phyloP scores from a whole-genome alignment of 345 rosid genomes.

The Pistacia vera region DNA sequence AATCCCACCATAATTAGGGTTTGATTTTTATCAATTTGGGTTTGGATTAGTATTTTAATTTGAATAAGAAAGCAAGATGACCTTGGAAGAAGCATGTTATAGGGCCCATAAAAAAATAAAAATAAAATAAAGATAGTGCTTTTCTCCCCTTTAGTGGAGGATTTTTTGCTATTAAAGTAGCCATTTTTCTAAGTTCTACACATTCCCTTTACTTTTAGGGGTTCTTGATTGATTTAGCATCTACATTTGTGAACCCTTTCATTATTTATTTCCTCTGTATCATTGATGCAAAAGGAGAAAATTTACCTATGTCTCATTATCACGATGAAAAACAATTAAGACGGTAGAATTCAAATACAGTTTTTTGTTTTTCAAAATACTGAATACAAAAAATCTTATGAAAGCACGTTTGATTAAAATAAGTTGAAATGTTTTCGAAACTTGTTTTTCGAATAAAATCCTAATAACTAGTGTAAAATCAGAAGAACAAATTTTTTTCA shows the following conservation, averaged over 20 bases:
- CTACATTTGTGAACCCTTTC: background rate
- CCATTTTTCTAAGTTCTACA: conserved; percentile 9
- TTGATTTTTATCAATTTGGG: conserved; percentile 15
- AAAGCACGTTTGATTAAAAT: too few species aligned
- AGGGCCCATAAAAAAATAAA: conserved; percentile 9
- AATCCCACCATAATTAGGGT: conserved; percentile 26
- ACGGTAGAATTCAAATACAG: too few species aligned
- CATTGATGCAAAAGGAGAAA: background rate
- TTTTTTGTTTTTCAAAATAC: too few species aligned
- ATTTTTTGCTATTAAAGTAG: conserved; percentile 3
- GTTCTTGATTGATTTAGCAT: conserved; percentile 11
- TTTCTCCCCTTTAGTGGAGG: conserved; percentile 2
- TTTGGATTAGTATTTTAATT: background rate
- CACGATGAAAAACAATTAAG: too few species aligned
- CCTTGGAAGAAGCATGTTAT: background rate
- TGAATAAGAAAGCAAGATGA: conserved; percentile 17
- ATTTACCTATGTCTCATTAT: too few species aligned
- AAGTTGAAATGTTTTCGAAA: too few species aligned
- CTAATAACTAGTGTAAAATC: too few species aligned
- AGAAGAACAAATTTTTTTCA: too few species aligned
- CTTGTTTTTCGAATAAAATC: too few species aligned
- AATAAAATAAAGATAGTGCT: background rate
- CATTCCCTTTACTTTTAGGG: background rate
- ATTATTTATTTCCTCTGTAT: background rate
- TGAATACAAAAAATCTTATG: too few species aligned